Evolutionary conservation across 208 protist species (phyloP).

Genomic region (Trypanosoma melophagium): DNA sequence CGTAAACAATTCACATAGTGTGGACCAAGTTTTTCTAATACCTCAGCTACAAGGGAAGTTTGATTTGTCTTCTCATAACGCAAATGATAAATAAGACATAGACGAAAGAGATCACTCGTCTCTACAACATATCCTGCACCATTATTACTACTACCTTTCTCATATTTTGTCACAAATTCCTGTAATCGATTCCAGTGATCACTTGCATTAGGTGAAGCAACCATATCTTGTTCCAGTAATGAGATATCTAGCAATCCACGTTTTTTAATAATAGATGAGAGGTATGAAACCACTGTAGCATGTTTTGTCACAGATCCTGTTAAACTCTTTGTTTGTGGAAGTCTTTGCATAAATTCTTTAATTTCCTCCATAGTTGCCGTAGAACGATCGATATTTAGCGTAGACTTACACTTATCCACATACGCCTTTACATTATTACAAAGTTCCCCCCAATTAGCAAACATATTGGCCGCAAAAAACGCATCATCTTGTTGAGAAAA

Average conservation of each 20-base stretch:
- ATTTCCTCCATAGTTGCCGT: conserved; percentile 89
- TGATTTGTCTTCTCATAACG: conserved; percentile 63
- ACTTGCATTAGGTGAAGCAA: conserved; percentile 50
- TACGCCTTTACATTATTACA: conserved; percentile 93
- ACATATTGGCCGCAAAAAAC: conserved; percentile 96
- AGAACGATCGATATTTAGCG: conserved; percentile 72
- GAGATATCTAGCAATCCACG: conserved; percentile 89
- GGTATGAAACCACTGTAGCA: conserved; percentile 68
- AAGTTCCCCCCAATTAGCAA: conserved; percentile 97
- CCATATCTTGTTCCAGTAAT: conserved; percentile 96
- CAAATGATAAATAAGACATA: conserved; percentile 84
- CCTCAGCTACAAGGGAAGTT: conserved; percentile 26
- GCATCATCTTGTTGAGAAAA: conserved; percentile 91
- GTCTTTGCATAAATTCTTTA: conserved; percentile 81
- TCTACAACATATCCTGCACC: conserved; percentile 22
- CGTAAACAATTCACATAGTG: conserved; percentile 43
- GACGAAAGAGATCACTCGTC: conserved; percentile 54
- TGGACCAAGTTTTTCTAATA: conserved; percentile 45
- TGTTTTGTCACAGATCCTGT: conserved; percentile 86
- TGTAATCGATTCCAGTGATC: conserved; percentile 75
- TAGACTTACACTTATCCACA: conserved; percentile 92
- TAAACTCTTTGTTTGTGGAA: conserved; percentile 80
- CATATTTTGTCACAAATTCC: conserved; percentile 33
- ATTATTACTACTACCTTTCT: background rate
- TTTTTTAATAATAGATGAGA: conserved; percentile 80